Evolutionary conservation across 2,329 filamentous ascomycete genomes (phyloP).

Genomic region (Tolypocladium ophioglossoides): DNA sequence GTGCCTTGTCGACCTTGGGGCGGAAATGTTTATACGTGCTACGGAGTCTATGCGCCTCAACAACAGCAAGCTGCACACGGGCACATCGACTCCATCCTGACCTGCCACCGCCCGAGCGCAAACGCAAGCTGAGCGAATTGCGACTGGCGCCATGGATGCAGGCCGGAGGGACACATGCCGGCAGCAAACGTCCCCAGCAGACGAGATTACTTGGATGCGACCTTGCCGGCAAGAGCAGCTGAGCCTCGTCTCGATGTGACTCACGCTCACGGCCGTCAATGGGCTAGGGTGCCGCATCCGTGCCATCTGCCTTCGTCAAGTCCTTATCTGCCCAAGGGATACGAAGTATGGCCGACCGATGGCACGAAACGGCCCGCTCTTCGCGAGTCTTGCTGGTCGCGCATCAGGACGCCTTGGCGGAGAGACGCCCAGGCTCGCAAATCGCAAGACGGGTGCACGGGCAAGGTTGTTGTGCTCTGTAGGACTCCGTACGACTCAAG

Average conservation of each 20-base stretch:
- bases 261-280: neutral
- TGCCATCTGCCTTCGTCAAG: no score
- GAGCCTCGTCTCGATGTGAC: neutral
- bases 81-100: neutral
- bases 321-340: no score
- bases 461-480: neutral
- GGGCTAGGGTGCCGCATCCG: neutral
- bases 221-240: neutral
- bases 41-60: neutral
- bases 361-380: neutral
- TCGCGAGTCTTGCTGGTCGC: neutral
- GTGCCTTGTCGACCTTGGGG: neutral
- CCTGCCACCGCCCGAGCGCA: neutral
- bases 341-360: neutral
- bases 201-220: neutral
- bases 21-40: neutral
- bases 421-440: neutral
- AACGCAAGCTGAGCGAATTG: neutral
- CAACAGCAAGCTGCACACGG: neutral
- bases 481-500: slow-evolving; percentile 1
- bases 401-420: neutral
- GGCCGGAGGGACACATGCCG: neutral
- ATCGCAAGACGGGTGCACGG: neutral
- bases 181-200: neutral
- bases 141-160: neutral